These are phyloP conservation scores for Sporisorium sorghi DNA, from an alignment of 1,284 basidiomycete species.

Conservation along the genomic window DNA sequence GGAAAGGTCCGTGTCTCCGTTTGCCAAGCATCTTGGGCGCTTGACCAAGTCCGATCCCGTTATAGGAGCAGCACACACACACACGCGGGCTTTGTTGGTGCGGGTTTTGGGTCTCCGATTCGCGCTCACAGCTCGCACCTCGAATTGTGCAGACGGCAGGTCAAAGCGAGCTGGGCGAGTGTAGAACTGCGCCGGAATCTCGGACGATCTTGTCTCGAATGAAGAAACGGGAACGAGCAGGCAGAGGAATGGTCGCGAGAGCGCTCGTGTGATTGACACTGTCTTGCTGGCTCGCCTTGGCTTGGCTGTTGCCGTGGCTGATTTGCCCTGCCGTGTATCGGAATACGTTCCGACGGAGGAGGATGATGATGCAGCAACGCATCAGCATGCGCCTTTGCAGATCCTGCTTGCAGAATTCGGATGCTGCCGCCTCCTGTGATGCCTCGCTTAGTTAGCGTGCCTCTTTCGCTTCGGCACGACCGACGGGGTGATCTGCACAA, in stretches of 20 bases:
- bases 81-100: too few relatives aligned
- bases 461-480: background rate
- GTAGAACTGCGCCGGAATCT: background rate
- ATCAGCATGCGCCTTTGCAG: too few relatives aligned
- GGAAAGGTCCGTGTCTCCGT: background rate
- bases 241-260: too few relatives aligned
- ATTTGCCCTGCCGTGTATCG: background rate
- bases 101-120: too few relatives aligned
- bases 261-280: background rate
- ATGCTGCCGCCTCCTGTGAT: conserved; percentile 12
- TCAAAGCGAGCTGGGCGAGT: too few relatives aligned
- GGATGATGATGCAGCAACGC: too few relatives aligned
- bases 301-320: too few relatives aligned
- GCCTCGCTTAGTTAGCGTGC: background rate
- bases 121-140: background rate
- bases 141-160: background rate
- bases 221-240: too few relatives aligned
- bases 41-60: background rate
- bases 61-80: too few relatives aligned
- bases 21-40: background rate
- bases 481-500: background rate
- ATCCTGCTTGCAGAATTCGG: background rate
- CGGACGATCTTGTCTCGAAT: background rate
- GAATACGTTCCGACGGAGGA: conserved; percentile 1
- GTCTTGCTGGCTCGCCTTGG: background rate